Conservation (phyloP, 331 rosid species). For the Ulmus americana region DNA sequence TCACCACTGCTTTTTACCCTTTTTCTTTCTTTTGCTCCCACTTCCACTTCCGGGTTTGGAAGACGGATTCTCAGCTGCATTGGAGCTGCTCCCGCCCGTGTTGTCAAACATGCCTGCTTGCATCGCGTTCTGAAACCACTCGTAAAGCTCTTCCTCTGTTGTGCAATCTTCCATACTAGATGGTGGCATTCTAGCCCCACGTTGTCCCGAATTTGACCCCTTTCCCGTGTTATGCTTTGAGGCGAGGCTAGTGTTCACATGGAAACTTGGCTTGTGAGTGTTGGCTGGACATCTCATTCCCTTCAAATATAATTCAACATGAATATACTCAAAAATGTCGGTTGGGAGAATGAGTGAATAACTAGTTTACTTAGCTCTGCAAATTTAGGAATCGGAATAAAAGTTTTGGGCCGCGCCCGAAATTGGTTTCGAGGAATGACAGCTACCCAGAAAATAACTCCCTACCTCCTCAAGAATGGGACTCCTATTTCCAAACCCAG, state of each 20-base stretch:
- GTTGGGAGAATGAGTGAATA: neutral
- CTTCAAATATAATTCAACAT: slow-evolving; percentile 40
- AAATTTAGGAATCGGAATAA: no score
- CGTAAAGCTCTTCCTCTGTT: slow-evolving; percentile 87
- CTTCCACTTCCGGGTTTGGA: slow-evolving; percentile 44
- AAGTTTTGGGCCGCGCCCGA: neutral
- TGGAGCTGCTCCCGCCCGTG: slow-evolving; percentile 31
- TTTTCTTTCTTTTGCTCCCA: slow-evolving; percentile 68
- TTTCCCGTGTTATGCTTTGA: slow-evolving; percentile 59
- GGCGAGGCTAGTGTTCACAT: slow-evolving; percentile 76
- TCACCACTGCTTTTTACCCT: slow-evolving; percentile 57
- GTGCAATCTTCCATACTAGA: slow-evolving; percentile 62
- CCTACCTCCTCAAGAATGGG: no score
- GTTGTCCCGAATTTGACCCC: slow-evolving; percentile 72
- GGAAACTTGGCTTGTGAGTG: slow-evolving; percentile 93
- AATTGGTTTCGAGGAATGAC: no score
- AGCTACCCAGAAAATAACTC: no score
- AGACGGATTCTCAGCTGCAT: slow-evolving; percentile 46
- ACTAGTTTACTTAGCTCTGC: no score
- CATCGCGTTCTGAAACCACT: slow-evolving; percentile 85
- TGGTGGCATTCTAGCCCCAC: slow-evolving; percentile 57
- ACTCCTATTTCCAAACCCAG: no score
- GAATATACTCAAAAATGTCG: neutral
- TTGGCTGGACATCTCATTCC: slow-evolving; percentile 95
- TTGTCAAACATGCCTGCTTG: slow-evolving; percentile 66